Base-by-base conservation (phyloP, 139 green algal genomes). In the Chlamydomonas sp. region DNA sequence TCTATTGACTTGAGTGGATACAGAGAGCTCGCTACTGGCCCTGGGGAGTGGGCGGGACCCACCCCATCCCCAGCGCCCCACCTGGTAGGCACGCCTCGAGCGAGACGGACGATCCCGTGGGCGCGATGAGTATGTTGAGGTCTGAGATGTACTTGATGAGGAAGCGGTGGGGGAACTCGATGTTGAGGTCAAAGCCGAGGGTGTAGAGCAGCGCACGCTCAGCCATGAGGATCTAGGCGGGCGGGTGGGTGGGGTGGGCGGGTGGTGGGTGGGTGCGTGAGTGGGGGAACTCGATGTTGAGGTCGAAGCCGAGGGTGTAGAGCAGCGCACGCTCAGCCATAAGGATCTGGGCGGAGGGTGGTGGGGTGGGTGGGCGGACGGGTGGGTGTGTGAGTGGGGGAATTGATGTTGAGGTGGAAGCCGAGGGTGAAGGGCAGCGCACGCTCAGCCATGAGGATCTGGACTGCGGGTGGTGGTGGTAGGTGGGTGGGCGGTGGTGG, bases 191-290 rank as follows among this genome's bases (percentile, higher is more conserved):
- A 31, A 86, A 86, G 31, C 68, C 73, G 30, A 86, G 63, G 5
- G 80, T 78, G 76, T 83, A 86, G 72, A 86, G 76, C 65, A 86
- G 74, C 13, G 76, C 80, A 8, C 80, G 71, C 74, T 86, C 80
- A 29, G 80, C 80, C 65, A 80, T 65, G 39, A 86, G 76, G 5
- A 68, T 30, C 54, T 64, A 33, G n/a, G n/a, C 26, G 16, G 54
- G 20, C 54, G 34, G 43, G 43, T 39, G 37, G 81, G 71, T 48
- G n/a, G n/a, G n/a, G n/a, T n/a, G n/a, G n/a, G n/a, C n/a, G n/a
- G n/a, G n/a, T n/a, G n/a, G n/a, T n/a, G n/a, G n/a, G n/a, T n/a
- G n/a, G n/a, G n/a, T n/a, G n/a, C n/a, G n/a, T n/a, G n/a, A n/a
- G n/a, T n/a, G n/a, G n/a, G n/a, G n/a, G n/a, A n/a, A n/a, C n/a